These are phyloP conservation scores for Capronia coronata DNA, from an alignment of 2,329 filamentous ascomycete species.

Conservation along the genomic window DNA sequence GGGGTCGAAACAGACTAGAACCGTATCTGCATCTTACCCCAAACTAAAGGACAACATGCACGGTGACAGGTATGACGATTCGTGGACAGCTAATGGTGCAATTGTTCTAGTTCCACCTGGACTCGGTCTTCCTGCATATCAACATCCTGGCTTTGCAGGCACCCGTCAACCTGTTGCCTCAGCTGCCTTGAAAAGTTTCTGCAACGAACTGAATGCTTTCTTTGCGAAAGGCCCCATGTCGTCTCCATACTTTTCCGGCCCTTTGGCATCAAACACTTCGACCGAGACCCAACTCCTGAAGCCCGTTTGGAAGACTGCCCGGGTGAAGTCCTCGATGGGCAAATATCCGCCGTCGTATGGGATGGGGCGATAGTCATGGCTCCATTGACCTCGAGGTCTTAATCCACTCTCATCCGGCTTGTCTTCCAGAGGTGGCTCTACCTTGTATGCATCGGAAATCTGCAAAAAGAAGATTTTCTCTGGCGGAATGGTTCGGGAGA, in stretches of 20 bases:
- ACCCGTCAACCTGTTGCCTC: slow-evolving; percentile 4
- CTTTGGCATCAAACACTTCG: slow-evolving; percentile 61
- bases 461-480: slow-evolving; percentile 71
- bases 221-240: slow-evolving; percentile 45
- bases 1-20: no score
- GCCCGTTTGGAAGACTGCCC: slow-evolving; percentile 61
- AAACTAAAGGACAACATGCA: neutral
- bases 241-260: slow-evolving; percentile 49
- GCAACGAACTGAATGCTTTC: slow-evolving; percentile 47
- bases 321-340: slow-evolving; percentile 58
- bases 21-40: neutral
- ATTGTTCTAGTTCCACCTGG: neutral
- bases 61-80: neutral
- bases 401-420: slow-evolving; percentile 48
- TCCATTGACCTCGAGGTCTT: slow-evolving; percentile 61
- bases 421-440: slow-evolving; percentile 49
- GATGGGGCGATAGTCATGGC: slow-evolving; percentile 61
- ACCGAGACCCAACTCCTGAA: slow-evolving; percentile 62
- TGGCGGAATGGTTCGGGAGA: slow-evolving; percentile 52
- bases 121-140: neutral
- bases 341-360: slow-evolving; percentile 66
- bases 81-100: neutral
- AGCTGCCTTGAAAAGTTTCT: slow-evolving; percentile 36
- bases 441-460: slow-evolving; percentile 66
- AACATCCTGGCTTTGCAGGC: neutral